These are phyloP conservation scores for Annulohypoxylon truncatum DNA, from an alignment of 2,329 filamentous ascomycete species.

Conservation along the genomic window DNA sequence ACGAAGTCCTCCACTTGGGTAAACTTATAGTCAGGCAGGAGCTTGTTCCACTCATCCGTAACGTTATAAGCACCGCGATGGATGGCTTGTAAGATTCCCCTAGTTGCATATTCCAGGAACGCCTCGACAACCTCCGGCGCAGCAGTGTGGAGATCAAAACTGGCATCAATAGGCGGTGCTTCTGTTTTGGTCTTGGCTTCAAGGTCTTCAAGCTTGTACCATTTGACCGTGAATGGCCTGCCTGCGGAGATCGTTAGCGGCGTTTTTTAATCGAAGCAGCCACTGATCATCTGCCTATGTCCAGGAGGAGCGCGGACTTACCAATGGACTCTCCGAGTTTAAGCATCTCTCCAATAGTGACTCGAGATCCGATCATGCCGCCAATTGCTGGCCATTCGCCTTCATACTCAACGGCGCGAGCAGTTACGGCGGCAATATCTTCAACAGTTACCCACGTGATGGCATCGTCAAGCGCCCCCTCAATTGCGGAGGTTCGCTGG, in stretches of 20 bases:
- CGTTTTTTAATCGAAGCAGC: background rate
- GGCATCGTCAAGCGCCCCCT: slow-evolving; percentile 40
- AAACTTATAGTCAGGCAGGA: slow-evolving; percentile 59
- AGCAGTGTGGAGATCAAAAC: slow-evolving; percentile 46
- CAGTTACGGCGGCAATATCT: slow-evolving; percentile 53
- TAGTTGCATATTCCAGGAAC: slow-evolving; percentile 38
- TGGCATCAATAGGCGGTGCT: slow-evolving; percentile 44
- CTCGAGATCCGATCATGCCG: slow-evolving; percentile 52
- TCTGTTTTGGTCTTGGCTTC: slow-evolving; percentile 44
- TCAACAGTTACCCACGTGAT: slow-evolving; percentile 48
- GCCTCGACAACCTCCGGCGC: slow-evolving; percentile 44
- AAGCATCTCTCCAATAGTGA: slow-evolving; percentile 49
- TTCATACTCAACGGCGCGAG: slow-evolving; percentile 53
- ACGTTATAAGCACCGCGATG: slow-evolving; percentile 30
- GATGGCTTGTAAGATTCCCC: slow-evolving; percentile 38
- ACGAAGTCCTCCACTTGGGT: slow-evolving; percentile 56
- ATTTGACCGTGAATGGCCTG: slow-evolving; percentile 48
- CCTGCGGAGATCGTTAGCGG: slow-evolving; percentile 28
- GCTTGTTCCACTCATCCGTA: slow-evolving; percentile 58
- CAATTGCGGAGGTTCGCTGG: slow-evolving; percentile 48
- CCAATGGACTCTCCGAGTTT: slow-evolving; percentile 50
- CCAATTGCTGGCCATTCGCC: slow-evolving; percentile 56
- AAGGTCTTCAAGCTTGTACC: slow-evolving; percentile 49
- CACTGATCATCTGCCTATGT: background rate
- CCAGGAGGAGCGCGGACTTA: slow-evolving; percentile 7